These are phyloP conservation scores for Flaveria brownii DNA, from an alignment of 129 eudicot species.

Conservation along the genomic window DNA sequence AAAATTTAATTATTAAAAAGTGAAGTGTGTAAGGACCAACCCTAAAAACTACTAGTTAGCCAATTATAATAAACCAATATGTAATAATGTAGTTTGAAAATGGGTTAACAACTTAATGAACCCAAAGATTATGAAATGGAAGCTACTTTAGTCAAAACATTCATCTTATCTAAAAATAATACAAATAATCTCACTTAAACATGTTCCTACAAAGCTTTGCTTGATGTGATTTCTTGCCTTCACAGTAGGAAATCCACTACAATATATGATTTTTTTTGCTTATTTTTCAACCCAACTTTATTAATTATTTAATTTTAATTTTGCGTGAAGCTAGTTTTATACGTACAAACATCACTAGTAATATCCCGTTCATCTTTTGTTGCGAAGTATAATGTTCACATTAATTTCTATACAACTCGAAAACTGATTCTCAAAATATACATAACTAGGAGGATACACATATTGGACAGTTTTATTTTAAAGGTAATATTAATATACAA, in stretches of 20 bases:
- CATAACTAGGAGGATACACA: too few relatives aligned
- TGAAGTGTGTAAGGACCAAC: constrained; percentile 6
- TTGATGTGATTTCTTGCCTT: constrained; percentile 36
- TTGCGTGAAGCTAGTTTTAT: too few relatives aligned
- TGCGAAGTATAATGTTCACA: too few relatives aligned
- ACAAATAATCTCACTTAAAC: constrained; percentile 3
- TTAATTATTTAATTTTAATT: too few relatives aligned
- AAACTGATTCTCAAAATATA: too few relatives aligned
- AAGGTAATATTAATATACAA: too few relatives aligned
- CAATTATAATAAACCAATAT: constrained; percentile 14
- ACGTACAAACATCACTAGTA: too few relatives aligned
- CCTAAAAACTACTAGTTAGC: constrained; percentile 5
- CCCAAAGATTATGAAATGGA: constrained; percentile 21
- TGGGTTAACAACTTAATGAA: constrained; percentile 24
- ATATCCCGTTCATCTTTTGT: too few relatives aligned
- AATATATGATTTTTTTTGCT: neutral
- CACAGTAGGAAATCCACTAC: constrained; percentile 34
- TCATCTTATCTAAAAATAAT: constrained; percentile 10
- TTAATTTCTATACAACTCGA: too few relatives aligned
- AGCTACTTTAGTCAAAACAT: constrained; percentile 25
- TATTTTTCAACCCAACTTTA: neutral
- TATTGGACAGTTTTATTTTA: too few relatives aligned
- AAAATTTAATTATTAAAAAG: constrained; percentile 22
- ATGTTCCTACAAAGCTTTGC: constrained; percentile 33
- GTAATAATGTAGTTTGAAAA: constrained; percentile 23